Evolutionary conservation across 2,329 filamentous ascomycete species (phyloP).

Genomic region (Aureobasidium zeae): DNA sequence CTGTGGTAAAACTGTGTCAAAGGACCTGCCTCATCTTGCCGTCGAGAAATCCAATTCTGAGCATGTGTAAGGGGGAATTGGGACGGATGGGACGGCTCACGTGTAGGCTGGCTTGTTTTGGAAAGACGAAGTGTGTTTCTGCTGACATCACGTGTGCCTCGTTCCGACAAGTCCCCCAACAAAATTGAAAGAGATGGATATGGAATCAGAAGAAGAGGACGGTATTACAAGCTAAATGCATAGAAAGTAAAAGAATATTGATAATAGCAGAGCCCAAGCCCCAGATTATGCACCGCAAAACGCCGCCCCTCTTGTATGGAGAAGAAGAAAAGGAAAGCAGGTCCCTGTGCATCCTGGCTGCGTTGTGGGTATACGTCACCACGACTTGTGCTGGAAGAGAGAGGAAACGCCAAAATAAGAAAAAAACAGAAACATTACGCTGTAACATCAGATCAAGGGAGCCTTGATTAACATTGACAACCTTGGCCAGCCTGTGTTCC

Average conservation of each 20-base stretch:
- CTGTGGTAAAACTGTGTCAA: no score
- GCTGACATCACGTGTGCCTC: no score
- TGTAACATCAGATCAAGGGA: not conserved
- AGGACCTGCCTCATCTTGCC: no score
- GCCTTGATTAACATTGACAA: slow-evolving; percentile 52
- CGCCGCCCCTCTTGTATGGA: slow-evolving; percentile 14
- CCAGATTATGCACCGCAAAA: slow-evolving; percentile 16
- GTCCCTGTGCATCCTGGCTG: slow-evolving; percentile 8
- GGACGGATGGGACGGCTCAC: no score
- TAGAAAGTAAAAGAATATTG: slow-evolving; percentile 10
- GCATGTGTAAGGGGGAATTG: no score
- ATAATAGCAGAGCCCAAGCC: slow-evolving; percentile 2
- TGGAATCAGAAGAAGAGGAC: slow-evolving; percentile 12
- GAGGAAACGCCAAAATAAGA: slow-evolving; percentile 4
- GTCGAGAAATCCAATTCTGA: no score
- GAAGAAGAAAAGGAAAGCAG: slow-evolving; percentile 12
- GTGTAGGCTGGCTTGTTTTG: no score
- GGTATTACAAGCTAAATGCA: slow-evolving; percentile 16
- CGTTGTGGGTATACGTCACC: not conserved
- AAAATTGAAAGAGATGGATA: not conserved
- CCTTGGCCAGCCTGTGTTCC: slow-evolving; percentile 48
- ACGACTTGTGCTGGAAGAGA: slow-evolving; percentile 3
- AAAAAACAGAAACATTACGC: slow-evolving; percentile 2
- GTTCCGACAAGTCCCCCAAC: no score
- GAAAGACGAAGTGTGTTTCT: no score